phyloP scores from a whole-genome alignment of 2,329 filamentous ascomycete genomes.

The Alternaria rosae region DNA sequence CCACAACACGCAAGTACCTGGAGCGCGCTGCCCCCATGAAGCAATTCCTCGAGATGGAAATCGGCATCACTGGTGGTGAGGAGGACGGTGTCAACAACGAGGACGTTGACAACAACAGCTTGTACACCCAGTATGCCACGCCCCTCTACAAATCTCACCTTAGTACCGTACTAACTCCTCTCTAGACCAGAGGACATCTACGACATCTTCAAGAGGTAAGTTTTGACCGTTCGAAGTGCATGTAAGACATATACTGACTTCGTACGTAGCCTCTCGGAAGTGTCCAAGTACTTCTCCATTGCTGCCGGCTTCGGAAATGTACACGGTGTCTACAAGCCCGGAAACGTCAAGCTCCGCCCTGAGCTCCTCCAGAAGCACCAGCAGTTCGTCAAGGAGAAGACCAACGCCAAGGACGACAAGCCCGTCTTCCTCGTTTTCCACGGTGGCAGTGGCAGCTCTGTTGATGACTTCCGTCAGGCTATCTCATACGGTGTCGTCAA shows the following conservation, averaged over 20 bases:
- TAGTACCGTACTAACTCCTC: background rate
- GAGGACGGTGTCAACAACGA: conserved; percentile 78
- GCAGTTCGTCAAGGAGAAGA: conserved; percentile 82
- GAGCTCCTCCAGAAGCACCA: conserved; percentile 98
- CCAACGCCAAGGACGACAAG: conserved; percentile 41
- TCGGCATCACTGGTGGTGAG: conserved; percentile 85
- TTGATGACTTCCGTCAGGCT: conserved; percentile 76
- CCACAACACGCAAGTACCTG: conserved; percentile 78
- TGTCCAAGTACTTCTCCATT: conserved; percentile 88
- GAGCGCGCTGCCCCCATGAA: conserved; percentile 93
- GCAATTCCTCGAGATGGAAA: conserved; percentile 99
- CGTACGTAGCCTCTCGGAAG: conserved; percentile 68
- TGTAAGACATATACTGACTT: background rate
- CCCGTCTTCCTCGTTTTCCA: conserved; percentile 99
- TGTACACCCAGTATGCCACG: conserved; percentile 77
- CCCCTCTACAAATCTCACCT: background rate
- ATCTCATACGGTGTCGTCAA: conserved; percentile 87
- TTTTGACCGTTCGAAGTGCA: background rate
- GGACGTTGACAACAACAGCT: conserved; percentile 72
- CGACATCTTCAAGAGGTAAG: conserved; percentile 62
- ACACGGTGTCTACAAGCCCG: conserved; percentile 78
- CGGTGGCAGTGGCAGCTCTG: conserved; percentile 90
- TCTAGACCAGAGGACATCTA: conserved; percentile 37
- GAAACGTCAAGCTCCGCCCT: conserved; percentile 72
- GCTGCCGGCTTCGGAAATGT: conserved; percentile 95